phyloP scores from a whole-genome alignment of 768 basidiomycete species.

The Cytidiella melzeri region DNA sequence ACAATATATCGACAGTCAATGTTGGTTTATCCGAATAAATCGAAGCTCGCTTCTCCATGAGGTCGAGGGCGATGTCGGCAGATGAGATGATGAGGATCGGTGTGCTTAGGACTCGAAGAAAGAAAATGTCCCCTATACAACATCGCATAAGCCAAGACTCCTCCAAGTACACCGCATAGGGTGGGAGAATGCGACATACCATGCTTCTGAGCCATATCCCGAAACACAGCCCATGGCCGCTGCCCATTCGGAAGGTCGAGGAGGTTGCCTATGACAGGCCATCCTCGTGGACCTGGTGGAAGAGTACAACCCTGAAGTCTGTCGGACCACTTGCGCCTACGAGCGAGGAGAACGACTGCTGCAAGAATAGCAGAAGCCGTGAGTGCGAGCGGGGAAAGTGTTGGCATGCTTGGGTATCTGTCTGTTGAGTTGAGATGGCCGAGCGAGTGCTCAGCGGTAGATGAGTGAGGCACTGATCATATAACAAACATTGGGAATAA shows the following conservation, averaged over 20 bases:
- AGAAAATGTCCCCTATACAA: constrained; percentile 17
- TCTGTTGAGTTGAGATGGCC: no score
- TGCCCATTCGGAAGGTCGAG: constrained; percentile 10
- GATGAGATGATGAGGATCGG: constrained; percentile 20
- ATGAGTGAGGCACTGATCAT: no score
- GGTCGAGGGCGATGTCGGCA: constrained; percentile 15
- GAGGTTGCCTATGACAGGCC: constrained; percentile 20
- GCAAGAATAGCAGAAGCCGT: no score
- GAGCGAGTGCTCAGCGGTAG: no score
- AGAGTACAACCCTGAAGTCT: neutral
- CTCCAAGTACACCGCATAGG: neutral
- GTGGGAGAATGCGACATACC: neutral
- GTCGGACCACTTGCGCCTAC: neutral
- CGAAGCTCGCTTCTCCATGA: constrained; percentile 20
- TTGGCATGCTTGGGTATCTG: no score
- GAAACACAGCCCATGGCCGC: neutral
- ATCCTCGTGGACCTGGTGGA: constrained; percentile 18
- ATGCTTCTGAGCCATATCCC: constrained; percentile 2
- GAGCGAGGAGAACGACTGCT: neutral
- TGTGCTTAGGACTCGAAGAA: constrained; percentile 13
- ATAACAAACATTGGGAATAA: no score
- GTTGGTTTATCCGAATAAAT: constrained; percentile 21
- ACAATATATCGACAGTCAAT: constrained; percentile 14
- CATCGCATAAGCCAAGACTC: neutral
- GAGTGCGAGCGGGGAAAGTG: no score